Evolutionary conservation across 2,329 filamentous ascomycete species (phyloP), one percentile per base, ranked within the genome.

Genomic region (Fusarium goolgardi): DNA sequence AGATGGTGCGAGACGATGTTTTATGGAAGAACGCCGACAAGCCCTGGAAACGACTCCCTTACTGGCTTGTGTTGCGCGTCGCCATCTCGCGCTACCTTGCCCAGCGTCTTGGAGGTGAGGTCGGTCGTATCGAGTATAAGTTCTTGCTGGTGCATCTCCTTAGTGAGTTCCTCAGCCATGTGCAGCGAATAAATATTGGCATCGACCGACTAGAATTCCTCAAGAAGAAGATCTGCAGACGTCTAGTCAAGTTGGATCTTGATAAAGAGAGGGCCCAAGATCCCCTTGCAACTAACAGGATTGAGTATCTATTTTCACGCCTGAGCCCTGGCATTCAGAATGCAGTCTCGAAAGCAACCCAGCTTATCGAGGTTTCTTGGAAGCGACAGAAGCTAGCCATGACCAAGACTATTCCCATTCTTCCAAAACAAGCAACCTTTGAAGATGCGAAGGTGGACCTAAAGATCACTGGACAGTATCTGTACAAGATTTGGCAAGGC

Each of bases 51-150:
- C 79, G 90, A 39, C 83, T 84, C 6, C 84, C 90, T 0, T 82
- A 85, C 51, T 93, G 88, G 85, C 83, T 92, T 0, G 78, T 88
- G 1, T 74, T 91, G 16, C 85, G 88, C 1, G 88, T 92, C 10
- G 80, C 82, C 0, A 72, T 87, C 3, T 83, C 88, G 46, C 82
- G 88, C 1, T 79, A 84, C 10, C 78, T 91, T 0, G 78, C 16
- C 13, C 13, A 83, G 80, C 4, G 66, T 69, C 45, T 72, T 1
- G 77, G 82, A 3, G 64, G 66, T 2, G 69, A 71, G 20, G 39
- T 54, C 57, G 72, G 64, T 6, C 71, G 71, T 15, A 51, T 82
- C 1, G 78, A 82, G 40, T 91, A 89, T 80, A 91, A 91, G 69
- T 80, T 84, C 23, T 69, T 90, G 16, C 79, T 89, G 23, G 81